These are phyloP conservation scores for Ophiostoma ips DNA, from an alignment of 2,329 filamentous ascomycete species.

Conservation along the genomic window DNA sequence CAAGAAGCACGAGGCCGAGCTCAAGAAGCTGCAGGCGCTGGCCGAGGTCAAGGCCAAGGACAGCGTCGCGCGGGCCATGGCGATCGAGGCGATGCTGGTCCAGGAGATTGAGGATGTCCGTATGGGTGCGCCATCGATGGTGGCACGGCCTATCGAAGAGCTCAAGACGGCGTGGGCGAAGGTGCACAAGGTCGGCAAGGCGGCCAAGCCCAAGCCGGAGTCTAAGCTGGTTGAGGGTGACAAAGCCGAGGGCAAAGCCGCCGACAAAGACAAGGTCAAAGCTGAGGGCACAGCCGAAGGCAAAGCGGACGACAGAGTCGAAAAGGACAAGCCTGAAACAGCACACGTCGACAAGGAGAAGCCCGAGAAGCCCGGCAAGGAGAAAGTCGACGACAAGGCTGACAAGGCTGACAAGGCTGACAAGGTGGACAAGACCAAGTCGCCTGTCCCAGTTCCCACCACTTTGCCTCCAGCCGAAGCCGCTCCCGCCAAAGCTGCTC, in stretches of 20 bases:
- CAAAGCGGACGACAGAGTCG: not conserved
- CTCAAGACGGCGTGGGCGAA: slow-evolving; percentile 16
- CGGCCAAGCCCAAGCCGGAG: not conserved
- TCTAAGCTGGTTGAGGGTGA: not conserved
- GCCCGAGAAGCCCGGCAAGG: not conserved
- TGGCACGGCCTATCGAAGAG: slow-evolving; percentile 29
- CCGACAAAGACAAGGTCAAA: not conserved
- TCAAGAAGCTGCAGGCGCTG: slow-evolving; percentile 31
- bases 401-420: not conserved
- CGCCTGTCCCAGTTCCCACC: not conserved
- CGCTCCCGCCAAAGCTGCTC: not conserved
- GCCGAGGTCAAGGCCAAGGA: slow-evolving; percentile 26
- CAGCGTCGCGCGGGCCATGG: slow-evolving; percentile 30
- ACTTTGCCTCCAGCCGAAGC: no score
- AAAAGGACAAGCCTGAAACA: slow-evolving; percentile 7
- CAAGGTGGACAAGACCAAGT: not conserved
- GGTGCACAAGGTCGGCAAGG: not conserved
- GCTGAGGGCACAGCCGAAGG: slow-evolving; percentile 3
- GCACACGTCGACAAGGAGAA: not conserved
- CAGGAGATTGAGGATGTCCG: slow-evolving; percentile 32
- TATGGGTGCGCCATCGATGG: no score
- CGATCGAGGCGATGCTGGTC: slow-evolving; percentile 34
- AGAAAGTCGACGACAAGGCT: not conserved
- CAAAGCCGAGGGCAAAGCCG: slow-evolving; percentile 9
- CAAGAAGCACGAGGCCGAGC: slow-evolving; percentile 33